Percentiles rank a stretch among this genome's conserved stretches.
phyloP scores from a whole-genome alignment of 2,329 filamentous ascomycete species.

The Epichloe hybrida region DNA sequence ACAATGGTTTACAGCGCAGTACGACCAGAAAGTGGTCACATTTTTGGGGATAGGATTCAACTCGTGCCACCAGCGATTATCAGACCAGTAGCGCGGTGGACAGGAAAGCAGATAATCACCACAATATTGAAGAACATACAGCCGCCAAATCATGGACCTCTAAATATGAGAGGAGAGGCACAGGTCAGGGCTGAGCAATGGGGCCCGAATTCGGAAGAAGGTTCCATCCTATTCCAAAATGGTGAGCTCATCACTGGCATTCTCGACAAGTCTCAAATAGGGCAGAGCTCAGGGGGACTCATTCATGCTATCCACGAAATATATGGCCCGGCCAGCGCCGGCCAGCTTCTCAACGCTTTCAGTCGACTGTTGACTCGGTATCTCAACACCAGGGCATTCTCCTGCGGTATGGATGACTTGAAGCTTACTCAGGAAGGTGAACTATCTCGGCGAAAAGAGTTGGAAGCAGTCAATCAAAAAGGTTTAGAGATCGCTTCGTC shows the following conservation, averaged over 20 bases:
- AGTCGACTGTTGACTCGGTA: slow-evolving; percentile 81
- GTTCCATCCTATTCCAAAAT: slow-evolving; percentile 65
- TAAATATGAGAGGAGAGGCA: slow-evolving; percentile 69
- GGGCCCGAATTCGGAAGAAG: slow-evolving; percentile 67
- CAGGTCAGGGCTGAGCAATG: slow-evolving; percentile 69
- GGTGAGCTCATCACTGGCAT: slow-evolving; percentile 85
- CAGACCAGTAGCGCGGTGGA: slow-evolving; percentile 76
- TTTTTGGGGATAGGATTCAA: slow-evolving; percentile 67
- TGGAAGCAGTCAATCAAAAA: slow-evolving; percentile 52
- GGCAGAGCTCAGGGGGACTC: slow-evolving; percentile 78
- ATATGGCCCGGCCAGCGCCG: slow-evolving; percentile 77
- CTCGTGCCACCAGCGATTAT: slow-evolving; percentile 69
- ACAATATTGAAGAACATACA: slow-evolving; percentile 88
- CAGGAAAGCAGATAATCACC: slow-evolving; percentile 89
- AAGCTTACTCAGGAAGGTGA: slow-evolving; percentile 74
- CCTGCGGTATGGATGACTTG: slow-evolving; percentile 93
- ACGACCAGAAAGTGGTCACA: slow-evolving; percentile 81
- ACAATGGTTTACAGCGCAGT: slow-evolving; percentile 86
- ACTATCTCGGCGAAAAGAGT: slow-evolving; percentile 49
- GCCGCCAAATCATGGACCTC: slow-evolving; percentile 58
- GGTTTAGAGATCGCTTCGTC: slow-evolving; percentile 71
- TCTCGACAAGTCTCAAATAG: slow-evolving; percentile 90
- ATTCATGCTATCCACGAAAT: slow-evolving; percentile 89
- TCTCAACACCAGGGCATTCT: slow-evolving; percentile 87
- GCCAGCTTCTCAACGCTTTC: slow-evolving; percentile 76